Conservation (phyloP, 164 flowering plant genomes). For the Cinnamomum chago region DNA sequence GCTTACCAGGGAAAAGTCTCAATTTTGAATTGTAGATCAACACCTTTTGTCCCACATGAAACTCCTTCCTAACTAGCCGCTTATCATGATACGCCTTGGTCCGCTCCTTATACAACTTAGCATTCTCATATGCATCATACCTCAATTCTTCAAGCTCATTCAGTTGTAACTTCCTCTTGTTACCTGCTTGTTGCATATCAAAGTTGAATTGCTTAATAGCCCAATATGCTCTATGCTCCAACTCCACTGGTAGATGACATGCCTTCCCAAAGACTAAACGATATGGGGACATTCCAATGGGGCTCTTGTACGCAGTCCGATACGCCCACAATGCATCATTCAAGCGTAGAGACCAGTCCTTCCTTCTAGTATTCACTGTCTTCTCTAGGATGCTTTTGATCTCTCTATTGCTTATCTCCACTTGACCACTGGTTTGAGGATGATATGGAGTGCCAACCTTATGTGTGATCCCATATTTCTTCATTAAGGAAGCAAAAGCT, state of each 20-base stretch:
- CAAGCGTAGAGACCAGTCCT: neutral
- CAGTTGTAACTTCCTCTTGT: neutral
- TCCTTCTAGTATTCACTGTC: neutral
- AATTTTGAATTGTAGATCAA: neutral
- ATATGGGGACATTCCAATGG: constrained; percentile 11
- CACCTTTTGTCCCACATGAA: neutral
- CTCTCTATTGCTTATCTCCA: neutral
- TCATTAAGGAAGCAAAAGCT: neutral
- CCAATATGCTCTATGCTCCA: constrained; percentile 16
- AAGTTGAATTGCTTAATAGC: constrained; percentile 1
- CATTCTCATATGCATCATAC: neutral
- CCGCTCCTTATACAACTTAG: neutral
- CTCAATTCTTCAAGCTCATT: neutral
- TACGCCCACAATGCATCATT: constrained; percentile 2
- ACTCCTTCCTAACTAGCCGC: neutral
- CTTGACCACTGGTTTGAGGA: neutral
- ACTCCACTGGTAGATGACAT: constrained; percentile 14
- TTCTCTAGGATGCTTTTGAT: neutral
- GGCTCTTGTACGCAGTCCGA: constrained; percentile 8
- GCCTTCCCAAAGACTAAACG: constrained; percentile 12
- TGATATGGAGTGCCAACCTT: neutral
- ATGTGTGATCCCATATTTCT: neutral
- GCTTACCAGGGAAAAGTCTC: neutral
- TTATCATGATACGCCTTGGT: neutral
- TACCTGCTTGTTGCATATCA: neutral